Conservation (phyloP, 2,329 filamentous ascomycete genomes). For the Fusarium luffae region DNA sequence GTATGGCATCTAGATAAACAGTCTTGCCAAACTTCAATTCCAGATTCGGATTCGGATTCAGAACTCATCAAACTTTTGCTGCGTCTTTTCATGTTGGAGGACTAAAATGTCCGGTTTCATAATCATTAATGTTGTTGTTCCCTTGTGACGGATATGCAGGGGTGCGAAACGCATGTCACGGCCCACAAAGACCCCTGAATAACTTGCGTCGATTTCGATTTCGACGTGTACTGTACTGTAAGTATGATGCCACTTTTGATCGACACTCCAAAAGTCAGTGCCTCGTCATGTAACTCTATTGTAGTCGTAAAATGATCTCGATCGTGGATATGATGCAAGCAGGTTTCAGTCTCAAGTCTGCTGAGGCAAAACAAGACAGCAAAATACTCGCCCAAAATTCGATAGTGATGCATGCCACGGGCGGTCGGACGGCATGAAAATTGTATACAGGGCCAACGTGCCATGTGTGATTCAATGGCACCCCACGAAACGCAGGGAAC, state of each 20-base stretch:
- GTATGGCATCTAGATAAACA: conserved; percentile 16
- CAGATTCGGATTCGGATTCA: conserved; percentile 3
- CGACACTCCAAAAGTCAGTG: conserved; percentile 3
- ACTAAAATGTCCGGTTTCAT: conserved; percentile 9
- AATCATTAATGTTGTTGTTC: conserved; percentile 5
- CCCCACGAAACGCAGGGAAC: conserved; percentile 1
- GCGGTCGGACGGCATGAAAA: background rate
- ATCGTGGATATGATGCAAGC: background rate
- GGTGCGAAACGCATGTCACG: conserved; percentile 28
- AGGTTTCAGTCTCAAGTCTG: background rate
- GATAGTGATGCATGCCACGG: background rate
- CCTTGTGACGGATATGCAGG: background rate
- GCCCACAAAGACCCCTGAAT: conserved; percentile 37
- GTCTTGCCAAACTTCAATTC: conserved; percentile 20
- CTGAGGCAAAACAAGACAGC: background rate
- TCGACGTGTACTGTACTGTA: background rate
- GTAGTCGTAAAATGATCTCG: background rate
- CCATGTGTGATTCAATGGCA: background rate
- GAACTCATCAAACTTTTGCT: conserved; percentile 1
- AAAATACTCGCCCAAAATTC: background rate
- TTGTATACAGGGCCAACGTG: background rate
- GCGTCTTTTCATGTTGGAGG: background rate
- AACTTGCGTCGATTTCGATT: background rate
- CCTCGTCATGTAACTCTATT: background rate
- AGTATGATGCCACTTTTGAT: conserved; percentile 21